These are phyloP conservation scores for Canariomyces notabilis DNA, from an alignment of 2,329 filamentous ascomycete species.

Conservation along the genomic window DNA sequence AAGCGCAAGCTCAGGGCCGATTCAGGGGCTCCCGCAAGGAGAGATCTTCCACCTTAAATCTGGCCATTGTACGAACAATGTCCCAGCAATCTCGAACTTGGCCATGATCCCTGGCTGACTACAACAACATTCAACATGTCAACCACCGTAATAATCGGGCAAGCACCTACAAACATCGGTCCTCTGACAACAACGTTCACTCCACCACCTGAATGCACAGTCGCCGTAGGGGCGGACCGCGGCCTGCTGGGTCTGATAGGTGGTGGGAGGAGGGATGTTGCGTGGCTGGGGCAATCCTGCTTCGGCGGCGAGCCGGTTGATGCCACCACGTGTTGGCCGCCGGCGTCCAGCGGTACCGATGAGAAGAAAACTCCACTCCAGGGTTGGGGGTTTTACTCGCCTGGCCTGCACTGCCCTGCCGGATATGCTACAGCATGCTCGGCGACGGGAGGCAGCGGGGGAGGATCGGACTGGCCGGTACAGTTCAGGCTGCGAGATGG, in stretches of 20 bases:
- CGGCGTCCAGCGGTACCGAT: slow-evolving; percentile 18
- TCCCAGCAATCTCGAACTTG: not conserved
- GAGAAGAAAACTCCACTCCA: slow-evolving; percentile 10
- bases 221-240: slow-evolving; percentile 20
- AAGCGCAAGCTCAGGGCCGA: too few species aligned
- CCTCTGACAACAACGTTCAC: slow-evolving; percentile 27
- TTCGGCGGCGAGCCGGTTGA: slow-evolving; percentile 16
- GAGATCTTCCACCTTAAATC: slow-evolving; percentile 12
- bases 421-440: slow-evolving; percentile 27
- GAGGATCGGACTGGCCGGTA: slow-evolving; percentile 22
- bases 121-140: slow-evolving; percentile 18
- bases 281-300: slow-evolving; percentile 22
- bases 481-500: slow-evolving; percentile 24
- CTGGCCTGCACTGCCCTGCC: slow-evolving; percentile 24
- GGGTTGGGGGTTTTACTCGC: slow-evolving; percentile 27
- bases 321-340: slow-evolving; percentile 24
- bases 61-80: not conserved
- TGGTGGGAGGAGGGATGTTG: slow-evolving; percentile 11
- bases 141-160: slow-evolving; percentile 20
- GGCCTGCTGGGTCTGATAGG: slow-evolving; percentile 16
- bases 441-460: slow-evolving; percentile 23
- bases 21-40: not conserved
- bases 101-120: not conserved
- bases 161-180: slow-evolving; percentile 25
- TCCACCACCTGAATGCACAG: slow-evolving; percentile 24